Evolutionary conservation across 805 yeast species (phyloP).

Genomic region (Saitoella complicata): DNA sequence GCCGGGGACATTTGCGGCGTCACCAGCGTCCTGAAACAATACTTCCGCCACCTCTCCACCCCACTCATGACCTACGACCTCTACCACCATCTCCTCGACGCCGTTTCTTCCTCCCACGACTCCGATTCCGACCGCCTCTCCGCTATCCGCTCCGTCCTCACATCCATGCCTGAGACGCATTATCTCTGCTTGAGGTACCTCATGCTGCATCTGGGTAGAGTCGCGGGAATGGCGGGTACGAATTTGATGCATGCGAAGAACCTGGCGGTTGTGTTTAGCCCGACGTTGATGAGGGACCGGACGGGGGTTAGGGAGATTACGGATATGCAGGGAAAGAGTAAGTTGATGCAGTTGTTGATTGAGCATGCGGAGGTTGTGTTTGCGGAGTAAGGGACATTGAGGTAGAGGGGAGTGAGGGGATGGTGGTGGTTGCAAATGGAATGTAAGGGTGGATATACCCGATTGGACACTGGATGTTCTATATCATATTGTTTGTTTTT

Average conservation of each 20-base stretch:
- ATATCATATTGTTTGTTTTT: too few relatives aligned
- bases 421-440: too few relatives aligned
- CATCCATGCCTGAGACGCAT: background rate
- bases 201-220: slow-evolving; percentile 46
- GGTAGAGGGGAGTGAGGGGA: too few relatives aligned
- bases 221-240: slow-evolving; percentile 33
- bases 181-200: slow-evolving; percentile 27
- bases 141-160: background rate
- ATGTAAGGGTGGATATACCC: too few relatives aligned
- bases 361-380: slow-evolving; percentile 16
- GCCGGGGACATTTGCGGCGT: slow-evolving; percentile 65
- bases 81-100: slow-evolving; percentile 50
- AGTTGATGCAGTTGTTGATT: slow-evolving; percentile 54
- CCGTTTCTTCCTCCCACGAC: slow-evolving; percentile 20
- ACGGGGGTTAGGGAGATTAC: slow-evolving; percentile 66
- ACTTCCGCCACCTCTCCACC: slow-evolving; percentile 65
- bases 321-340: slow-evolving; percentile 72
- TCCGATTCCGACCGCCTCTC: background rate
- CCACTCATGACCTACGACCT: slow-evolving; percentile 61
- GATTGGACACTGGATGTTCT: too few relatives aligned
- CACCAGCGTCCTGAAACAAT: slow-evolving; percentile 73
- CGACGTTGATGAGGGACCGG: slow-evolving; percentile 68
- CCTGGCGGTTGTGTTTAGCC: slow-evolving; percentile 85
- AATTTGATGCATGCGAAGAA: slow-evolving; percentile 77
- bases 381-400: background rate